Percentiles rank a stretch among this genome's conserved stretches.
phyloP scores from a whole-genome alignment of 176 grass and related monocot species.

The Triticum turgidum region DNA sequence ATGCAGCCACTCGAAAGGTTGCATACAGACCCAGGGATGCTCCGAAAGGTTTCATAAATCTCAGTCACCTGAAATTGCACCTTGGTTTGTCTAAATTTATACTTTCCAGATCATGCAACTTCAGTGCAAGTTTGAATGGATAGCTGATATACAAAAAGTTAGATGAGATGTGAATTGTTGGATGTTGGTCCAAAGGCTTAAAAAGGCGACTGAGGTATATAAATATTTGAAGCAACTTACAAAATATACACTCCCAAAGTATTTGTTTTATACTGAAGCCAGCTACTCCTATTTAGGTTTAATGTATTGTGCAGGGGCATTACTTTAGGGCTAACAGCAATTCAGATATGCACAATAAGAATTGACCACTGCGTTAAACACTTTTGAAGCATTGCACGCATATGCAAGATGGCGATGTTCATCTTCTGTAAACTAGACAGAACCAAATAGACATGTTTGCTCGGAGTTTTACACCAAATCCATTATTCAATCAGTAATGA shows the following conservation, averaged over 20 bases:
- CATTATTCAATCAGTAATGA: conserved; percentile 22
- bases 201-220: too few relatives aligned
- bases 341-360: not conserved
- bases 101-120: not conserved
- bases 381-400: not conserved
- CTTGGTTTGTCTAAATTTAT: not conserved
- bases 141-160: not conserved
- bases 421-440: not conserved
- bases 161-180: not conserved
- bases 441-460: not conserved
- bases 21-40: not conserved
- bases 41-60: not conserved
- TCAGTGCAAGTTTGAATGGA: not conserved
- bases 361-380: not conserved
- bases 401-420: not conserved
- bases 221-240: too few relatives aligned
- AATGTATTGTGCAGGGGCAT: not conserved
- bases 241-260: too few relatives aligned
- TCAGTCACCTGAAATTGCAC: not conserved
- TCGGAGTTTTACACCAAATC: conserved; percentile 6
- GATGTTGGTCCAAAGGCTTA: not conserved
- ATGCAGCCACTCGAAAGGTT: not conserved
- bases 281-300: too few relatives aligned
- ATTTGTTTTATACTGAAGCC: too few relatives aligned
- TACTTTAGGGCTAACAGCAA: not conserved